Evolutionary conservation across 2,329 filamentous ascomycete genomes (phyloP).

Genomic region (Pyricularia pennisetigena): DNA sequence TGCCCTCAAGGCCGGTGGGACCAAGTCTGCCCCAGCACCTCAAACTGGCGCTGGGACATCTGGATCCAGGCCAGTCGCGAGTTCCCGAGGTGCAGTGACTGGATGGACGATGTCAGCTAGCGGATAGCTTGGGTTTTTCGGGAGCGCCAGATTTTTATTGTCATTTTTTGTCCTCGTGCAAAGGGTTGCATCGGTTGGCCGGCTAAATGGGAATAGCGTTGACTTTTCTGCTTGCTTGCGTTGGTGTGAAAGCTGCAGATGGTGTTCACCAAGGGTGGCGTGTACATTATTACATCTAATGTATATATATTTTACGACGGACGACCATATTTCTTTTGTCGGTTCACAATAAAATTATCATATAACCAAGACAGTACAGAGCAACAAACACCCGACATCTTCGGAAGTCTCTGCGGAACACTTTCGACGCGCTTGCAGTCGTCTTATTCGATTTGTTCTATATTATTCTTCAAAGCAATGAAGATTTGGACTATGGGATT

Average conservation of each 20-base stretch:
- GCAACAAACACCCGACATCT: background rate
- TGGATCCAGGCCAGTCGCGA: background rate
- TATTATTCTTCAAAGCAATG: too few relatives aligned
- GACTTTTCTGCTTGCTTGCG: background rate
- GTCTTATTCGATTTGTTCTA: background rate
- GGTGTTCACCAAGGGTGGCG: background rate
- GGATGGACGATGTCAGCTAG: background rate
- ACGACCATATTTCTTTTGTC: background rate
- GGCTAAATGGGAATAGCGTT: background rate
- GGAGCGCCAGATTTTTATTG: background rate
- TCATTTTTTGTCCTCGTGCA: background rate
- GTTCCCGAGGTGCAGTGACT: background rate
- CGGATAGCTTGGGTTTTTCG: background rate
- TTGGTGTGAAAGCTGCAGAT: background rate
- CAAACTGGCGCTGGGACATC: background rate
- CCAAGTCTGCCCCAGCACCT: background rate
- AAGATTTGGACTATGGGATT: too few relatives aligned
- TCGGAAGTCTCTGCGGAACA: background rate
- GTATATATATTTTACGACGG: background rate
- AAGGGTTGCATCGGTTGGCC: background rate
- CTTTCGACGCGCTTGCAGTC: background rate
- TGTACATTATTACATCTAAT: background rate
- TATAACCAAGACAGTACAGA: background rate
- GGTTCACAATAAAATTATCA: background rate
- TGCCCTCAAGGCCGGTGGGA: slow-evolving; percentile 15